A percentile compares a stretch with the other conserved stretches of the same genome.
phyloP scores from a whole-genome alignment of 371 early-diverging fungal species.

The Smittium mucronatum region DNA sequence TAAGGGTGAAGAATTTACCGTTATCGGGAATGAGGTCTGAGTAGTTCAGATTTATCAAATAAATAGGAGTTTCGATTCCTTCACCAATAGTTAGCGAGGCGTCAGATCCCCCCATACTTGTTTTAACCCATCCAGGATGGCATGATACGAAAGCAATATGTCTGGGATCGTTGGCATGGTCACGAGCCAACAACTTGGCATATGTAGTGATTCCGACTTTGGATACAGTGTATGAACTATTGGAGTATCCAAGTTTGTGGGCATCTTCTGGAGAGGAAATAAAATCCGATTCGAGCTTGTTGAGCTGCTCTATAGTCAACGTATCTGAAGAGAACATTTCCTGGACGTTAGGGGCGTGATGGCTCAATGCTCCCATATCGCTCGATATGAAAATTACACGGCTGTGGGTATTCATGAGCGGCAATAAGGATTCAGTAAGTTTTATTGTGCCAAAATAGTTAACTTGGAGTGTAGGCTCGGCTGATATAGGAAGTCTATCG shows the following conservation, averaged over 20 bases:
- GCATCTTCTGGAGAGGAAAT: constrained; percentile 24
- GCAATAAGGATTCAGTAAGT: too few relatives aligned
- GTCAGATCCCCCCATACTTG: constrained; percentile 18
- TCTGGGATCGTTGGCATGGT: constrained; percentile 14
- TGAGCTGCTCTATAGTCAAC: not conserved
- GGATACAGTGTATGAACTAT: constrained; percentile 27
- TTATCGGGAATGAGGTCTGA: too few relatives aligned
- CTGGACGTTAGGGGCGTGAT: not conserved
- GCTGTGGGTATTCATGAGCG: too few relatives aligned
- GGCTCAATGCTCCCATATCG: not conserved
- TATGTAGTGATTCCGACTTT: constrained; percentile 31
- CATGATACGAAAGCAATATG: constrained; percentile 25
- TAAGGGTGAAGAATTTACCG: too few relatives aligned
- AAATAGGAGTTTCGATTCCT: not conserved
- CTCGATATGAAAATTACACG: constrained; percentile 2
- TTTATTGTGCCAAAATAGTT: too few relatives aligned
- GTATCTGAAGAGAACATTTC: not conserved
- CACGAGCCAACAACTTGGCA: constrained; percentile 24
- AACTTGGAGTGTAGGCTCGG: too few relatives aligned
- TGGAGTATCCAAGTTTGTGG: constrained; percentile 25
- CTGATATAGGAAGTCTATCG: too few relatives aligned
- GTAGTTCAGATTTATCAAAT: too few relatives aligned
- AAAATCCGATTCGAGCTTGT: not conserved
- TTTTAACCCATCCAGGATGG: constrained; percentile 30
- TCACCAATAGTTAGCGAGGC: not conserved